These are phyloP conservation scores for Furcasterigmium sp. DNA, from an alignment of 2,329 filamentous ascomycete genomes.

Conservation along the genomic window DNA sequence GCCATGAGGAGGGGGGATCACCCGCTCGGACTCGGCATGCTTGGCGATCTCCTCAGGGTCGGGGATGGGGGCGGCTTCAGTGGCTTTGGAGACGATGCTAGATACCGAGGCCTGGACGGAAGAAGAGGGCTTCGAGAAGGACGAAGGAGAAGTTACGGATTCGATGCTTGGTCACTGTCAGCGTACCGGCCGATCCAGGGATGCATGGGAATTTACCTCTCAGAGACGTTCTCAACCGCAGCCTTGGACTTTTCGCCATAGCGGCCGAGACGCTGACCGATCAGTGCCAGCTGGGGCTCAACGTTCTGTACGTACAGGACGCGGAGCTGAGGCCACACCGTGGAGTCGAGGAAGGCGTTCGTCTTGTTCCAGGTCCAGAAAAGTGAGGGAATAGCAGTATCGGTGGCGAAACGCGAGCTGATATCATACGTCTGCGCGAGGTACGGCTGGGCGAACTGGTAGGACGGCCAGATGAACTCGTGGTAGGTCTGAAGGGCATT, in stretches of 20 bases:
- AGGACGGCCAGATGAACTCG: conserved; percentile 69
- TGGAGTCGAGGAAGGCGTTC: conserved; percentile 66
- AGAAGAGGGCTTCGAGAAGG: conserved; percentile 33
- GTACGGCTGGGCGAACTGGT: conserved; percentile 70
- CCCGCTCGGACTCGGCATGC: conserved; percentile 16
- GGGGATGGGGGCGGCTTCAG: conserved; percentile 9
- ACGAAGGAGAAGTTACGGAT: conserved; percentile 24
- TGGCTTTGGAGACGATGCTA: conserved; percentile 15
- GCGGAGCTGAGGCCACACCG: conserved; percentile 75
- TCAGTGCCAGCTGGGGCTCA: conserved; percentile 89
- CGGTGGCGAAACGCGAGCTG: conserved; percentile 60
- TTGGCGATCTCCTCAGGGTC: conserved; percentile 13
- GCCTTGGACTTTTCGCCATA: conserved; percentile 51
- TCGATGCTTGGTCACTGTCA: neutral
- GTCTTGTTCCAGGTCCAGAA: conserved; percentile 66
- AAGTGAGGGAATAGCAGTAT: conserved; percentile 67
- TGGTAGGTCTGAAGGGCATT: conserved; percentile 65
- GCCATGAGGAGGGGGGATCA: conserved; percentile 34
- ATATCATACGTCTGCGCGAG: conserved; percentile 61
- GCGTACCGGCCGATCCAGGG: neutral
- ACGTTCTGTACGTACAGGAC: conserved; percentile 86
- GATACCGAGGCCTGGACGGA: conserved; percentile 14
- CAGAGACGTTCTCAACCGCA: conserved; percentile 22
- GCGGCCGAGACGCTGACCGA: conserved; percentile 80
- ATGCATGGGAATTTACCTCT: conserved; percentile 18